Percentiles rank a stretch among this genome's conserved stretches.
phyloP scores from a whole-genome alignment of 1,284 basidiomycete genomes.

The Microbotryum scabiosae region DNA sequence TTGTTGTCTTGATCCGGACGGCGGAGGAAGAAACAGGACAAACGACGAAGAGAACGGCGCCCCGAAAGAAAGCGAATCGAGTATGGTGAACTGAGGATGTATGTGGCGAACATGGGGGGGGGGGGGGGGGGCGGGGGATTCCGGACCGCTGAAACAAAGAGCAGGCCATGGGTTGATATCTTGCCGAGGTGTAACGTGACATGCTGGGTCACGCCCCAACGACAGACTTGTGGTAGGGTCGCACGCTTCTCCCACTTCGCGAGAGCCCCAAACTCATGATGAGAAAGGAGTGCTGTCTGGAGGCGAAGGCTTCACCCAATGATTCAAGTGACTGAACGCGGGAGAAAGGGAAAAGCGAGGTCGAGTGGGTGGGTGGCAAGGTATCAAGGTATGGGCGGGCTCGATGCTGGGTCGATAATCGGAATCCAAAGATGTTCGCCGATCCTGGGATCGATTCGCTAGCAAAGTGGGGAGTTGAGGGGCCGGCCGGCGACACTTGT shows the following conservation, averaged over 20 bases:
- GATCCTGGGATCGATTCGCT: too few species aligned
- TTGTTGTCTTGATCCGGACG: background rate
- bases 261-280: too few species aligned
- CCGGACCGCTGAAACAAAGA: background rate
- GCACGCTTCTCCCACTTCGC: too few species aligned
- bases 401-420: background rate
- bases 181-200: too few species aligned
- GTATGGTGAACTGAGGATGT: background rate
- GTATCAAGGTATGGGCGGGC: background rate
- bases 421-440: too few species aligned
- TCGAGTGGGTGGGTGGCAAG: background rate
- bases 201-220: too few species aligned
- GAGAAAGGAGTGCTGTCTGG: too few species aligned
- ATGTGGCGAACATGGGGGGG: background rate
- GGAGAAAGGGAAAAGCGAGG: background rate
- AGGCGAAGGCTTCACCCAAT: background rate
- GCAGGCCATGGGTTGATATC: too few species aligned
- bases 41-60: slow-evolving; percentile 4
- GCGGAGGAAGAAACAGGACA: background rate
- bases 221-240: too few species aligned
- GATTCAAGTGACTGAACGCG: background rate
- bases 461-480: background rate
- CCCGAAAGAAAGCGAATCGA: background rate
- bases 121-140: background rate
- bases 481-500: slow-evolving; percentile 3